These are phyloP conservation scores for Cryptosporidium sp. DNA, from an alignment of 169 alveolate species.

Conservation along the genomic window DNA sequence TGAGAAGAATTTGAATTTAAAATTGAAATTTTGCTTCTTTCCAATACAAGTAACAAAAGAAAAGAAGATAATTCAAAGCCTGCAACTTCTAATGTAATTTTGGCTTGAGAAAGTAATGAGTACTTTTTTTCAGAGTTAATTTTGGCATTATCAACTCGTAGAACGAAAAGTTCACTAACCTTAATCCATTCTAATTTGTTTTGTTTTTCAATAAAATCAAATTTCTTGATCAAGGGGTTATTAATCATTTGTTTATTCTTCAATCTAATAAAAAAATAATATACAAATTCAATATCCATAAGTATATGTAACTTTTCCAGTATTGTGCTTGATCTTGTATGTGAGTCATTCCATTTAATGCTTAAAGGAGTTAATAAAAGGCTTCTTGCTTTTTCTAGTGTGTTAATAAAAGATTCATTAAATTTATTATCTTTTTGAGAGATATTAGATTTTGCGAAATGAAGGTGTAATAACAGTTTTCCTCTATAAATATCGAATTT, in stretches of 20 bases:
- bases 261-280: slow-evolving; percentile 1
- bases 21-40: slow-evolving; percentile 30
- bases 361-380: slow-evolving; percentile 27
- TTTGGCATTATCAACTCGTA: slow-evolving; percentile 46
- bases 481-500: slow-evolving; percentile 59
- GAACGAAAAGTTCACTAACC: slow-evolving; percentile 36
- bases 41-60: slow-evolving; percentile 41
- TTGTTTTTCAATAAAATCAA: background rate
- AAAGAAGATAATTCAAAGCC: slow-evolving; percentile 43
- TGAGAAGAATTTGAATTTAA: slow-evolving; percentile 13
- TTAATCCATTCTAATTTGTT: slow-evolving; percentile 23
- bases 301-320: slow-evolving; percentile 57
- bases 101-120: slow-evolving; percentile 54
- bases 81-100: slow-evolving; percentile 45
- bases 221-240: background rate
- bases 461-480: slow-evolving; percentile 43
- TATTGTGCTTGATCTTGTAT: slow-evolving; percentile 7
- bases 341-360: slow-evolving; percentile 37
- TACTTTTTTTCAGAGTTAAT: slow-evolving; percentile 4
- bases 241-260: background rate
- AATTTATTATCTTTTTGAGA: background rate
- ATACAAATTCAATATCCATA: slow-evolving; percentile 61
- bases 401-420: slow-evolving; percentile 29
- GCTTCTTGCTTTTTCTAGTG: slow-evolving; percentile 57
- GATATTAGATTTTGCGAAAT: background rate